Evolutionary conservation across 805 yeast species (phyloP).

Genomic region (Ogataea zsoltii): DNA sequence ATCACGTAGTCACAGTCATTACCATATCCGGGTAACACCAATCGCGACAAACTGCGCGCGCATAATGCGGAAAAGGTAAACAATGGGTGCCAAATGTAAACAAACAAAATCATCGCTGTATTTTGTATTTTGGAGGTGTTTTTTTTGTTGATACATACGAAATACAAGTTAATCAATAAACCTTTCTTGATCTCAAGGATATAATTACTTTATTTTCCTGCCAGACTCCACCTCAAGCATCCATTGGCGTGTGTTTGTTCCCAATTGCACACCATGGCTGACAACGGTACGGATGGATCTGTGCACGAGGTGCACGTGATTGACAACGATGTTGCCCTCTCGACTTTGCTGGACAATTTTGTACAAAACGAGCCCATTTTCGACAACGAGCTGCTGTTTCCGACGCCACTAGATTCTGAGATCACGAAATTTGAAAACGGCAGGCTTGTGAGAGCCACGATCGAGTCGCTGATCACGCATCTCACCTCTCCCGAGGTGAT

Average conservation of each 20-base stretch:
- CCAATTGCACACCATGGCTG: constrained; percentile 1
- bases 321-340: constrained; percentile 1
- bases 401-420: constrained; percentile 35
- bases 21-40: background rate
- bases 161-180: background rate
- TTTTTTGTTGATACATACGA: constrained; percentile 1
- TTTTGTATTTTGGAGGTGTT: too few species aligned
- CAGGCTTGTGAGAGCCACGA: constrained; percentile 29
- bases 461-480: constrained; percentile 51
- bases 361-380: constrained; percentile 36
- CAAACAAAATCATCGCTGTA: too few species aligned
- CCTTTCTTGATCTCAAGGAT: background rate
- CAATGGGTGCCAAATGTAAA: constrained; percentile 7
- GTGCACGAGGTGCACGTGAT: too few species aligned
- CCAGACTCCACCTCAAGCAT: too few species aligned
- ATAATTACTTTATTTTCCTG: background rate
- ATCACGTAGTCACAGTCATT: background rate
- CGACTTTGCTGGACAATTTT: constrained; percentile 29
- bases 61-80: constrained; percentile 9
- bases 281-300: background rate
- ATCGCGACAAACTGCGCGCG: background rate
- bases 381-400: constrained; percentile 34
- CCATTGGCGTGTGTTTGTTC: background rate
- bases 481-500: constrained; percentile 71
- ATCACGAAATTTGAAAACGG: constrained; percentile 28